Evolutionary conservation across 1,284 basidiomycete genomes (phyloP).

Genomic region (Cronartium quercuum): DNA sequence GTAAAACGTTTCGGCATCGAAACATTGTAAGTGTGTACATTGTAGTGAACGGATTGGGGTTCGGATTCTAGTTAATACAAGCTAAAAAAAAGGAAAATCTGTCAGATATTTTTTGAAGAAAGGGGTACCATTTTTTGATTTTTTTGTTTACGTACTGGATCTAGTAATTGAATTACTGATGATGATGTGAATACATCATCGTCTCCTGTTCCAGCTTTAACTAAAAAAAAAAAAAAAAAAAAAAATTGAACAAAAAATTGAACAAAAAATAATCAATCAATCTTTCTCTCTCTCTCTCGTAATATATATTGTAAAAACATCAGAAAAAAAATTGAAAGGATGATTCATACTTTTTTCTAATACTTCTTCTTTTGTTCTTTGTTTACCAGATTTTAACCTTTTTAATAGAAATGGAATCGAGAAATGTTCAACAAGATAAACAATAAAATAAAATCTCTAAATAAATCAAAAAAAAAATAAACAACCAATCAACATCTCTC

Average conservation of each 20-base stretch:
- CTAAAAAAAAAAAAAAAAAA: not conserved
- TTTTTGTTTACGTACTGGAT: constrained; percentile 78
- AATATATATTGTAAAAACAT: not conserved
- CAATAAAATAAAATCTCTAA: constrained; percentile 15
- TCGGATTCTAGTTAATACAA: constrained; percentile 79
- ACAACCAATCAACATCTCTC: not conserved
- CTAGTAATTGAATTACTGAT: constrained; percentile 80
- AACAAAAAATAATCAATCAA: not conserved
- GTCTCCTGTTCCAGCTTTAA: constrained; percentile 11
- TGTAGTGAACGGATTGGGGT: constrained; percentile 75
- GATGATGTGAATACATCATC: constrained; percentile 49
- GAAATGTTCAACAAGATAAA: constrained; percentile 35
- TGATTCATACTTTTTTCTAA: constrained; percentile 30
- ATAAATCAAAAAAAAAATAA: not conserved
- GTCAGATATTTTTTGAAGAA: not conserved
- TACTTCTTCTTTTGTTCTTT: constrained; percentile 20
- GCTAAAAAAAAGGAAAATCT: constrained; percentile 52
- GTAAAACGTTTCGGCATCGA: constrained; percentile 90
- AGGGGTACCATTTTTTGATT: too few relatives aligned
- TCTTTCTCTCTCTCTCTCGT: not conserved
- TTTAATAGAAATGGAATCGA: constrained; percentile 12
- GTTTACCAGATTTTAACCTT: constrained; percentile 10
- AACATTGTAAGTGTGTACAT: constrained; percentile 90
- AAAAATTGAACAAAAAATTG: not conserved
- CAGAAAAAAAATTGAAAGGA: not conserved